Conservation (phyloP, 768 basidiomycete species). For the Infundibulicybe gibba region DNA sequence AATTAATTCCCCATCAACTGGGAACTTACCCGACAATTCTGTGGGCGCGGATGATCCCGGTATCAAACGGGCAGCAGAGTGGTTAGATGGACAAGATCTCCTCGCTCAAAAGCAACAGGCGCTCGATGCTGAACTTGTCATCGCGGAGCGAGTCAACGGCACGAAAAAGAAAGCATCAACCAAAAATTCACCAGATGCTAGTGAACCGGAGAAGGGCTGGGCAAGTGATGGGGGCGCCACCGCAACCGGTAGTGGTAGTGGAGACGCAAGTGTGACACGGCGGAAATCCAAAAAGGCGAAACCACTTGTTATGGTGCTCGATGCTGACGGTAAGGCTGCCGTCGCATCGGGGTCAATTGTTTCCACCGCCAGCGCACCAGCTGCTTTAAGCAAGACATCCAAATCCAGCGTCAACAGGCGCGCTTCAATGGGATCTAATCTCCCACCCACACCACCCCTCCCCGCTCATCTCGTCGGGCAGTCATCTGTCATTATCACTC, state of each 20-base stretch:
- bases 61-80: slow-evolving; percentile 12
- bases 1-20: too few species aligned
- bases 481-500: neutral
- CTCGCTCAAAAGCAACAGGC: neutral
- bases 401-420: slow-evolving; percentile 6
- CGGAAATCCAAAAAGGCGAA: slow-evolving; percentile 3
- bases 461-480: neutral
- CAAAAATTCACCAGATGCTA: neutral
- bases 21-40: neutral
- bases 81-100: slow-evolving; percentile 11
- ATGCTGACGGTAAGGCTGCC: neutral
- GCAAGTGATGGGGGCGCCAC: neutral
- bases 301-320: neutral
- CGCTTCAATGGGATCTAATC: neutral
- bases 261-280: slow-evolving; percentile 1
- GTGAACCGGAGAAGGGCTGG: neutral
- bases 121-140: neutral
- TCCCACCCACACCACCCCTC: neutral
- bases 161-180: neutral
- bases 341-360: slow-evolving; percentile 6
- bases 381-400: slow-evolving; percentile 7
- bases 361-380: slow-evolving; percentile 26
- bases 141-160: neutral
- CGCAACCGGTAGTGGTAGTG: neutral
- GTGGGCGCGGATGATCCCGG: neutral